Conservation (phyloP, 371 early-diverging fungal species). For the Mortierella sp. region DNA sequence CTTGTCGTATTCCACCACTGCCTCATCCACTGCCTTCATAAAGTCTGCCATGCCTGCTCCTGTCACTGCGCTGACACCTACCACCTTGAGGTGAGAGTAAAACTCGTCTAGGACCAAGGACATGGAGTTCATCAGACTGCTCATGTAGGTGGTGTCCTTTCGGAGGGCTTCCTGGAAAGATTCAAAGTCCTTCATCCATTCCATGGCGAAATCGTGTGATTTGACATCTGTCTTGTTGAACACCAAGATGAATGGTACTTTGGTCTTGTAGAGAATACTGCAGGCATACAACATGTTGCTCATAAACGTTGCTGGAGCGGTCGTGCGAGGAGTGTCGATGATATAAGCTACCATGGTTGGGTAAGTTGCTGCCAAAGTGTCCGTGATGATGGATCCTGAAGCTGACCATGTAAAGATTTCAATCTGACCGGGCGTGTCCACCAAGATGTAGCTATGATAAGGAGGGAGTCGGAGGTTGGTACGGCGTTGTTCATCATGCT, state of each 20-base stretch:
- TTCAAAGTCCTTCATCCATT: constrained; percentile 99
- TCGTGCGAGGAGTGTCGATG: constrained; percentile 96
- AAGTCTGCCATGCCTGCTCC: constrained; percentile 96
- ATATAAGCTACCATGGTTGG: constrained; percentile 96
- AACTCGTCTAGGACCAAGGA: constrained; percentile 98
- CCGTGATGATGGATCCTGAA: constrained; percentile 97
- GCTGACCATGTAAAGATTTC: constrained; percentile 99
- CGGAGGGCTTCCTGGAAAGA: constrained; percentile 89
- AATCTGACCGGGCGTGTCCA: constrained; percentile 99
- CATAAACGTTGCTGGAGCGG: constrained; percentile 98
- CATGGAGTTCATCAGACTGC: constrained; percentile 93
- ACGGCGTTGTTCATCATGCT: too few species aligned
- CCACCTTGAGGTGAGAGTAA: constrained; percentile 89
- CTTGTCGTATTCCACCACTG: constrained; percentile 82
- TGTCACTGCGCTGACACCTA: constrained; percentile 94
- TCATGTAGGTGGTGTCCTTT: constrained; percentile 88
- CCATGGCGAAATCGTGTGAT: constrained; percentile 86
- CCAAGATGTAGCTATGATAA: constrained; percentile 75
- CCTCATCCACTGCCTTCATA: constrained; percentile 87
- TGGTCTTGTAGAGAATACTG: constrained; percentile 95
- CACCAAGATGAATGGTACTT: constrained; percentile 93
- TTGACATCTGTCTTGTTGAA: constrained; percentile 99
- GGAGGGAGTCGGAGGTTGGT: neutral
- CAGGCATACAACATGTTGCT: constrained; percentile 99
- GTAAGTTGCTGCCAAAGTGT: constrained; percentile 91